Base-by-base conservation (phyloP, 805 yeast genomes). In the Saccharomycopsis fermentans region DNA sequence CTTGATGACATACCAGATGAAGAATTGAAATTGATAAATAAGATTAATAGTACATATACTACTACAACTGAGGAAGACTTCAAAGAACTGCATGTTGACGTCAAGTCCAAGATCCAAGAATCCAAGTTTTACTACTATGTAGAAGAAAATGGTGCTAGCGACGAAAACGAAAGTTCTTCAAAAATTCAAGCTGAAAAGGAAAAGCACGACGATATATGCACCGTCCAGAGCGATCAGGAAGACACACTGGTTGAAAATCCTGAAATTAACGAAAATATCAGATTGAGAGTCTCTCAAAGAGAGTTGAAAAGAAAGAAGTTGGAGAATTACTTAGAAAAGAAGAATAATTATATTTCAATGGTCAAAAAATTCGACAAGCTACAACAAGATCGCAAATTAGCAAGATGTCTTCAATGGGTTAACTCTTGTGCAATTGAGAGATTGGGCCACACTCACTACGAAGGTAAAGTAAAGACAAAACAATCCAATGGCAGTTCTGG, bases 401-500 rank as follows among this genome's bases (percentile, higher is more conserved):
- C 73, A 21, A 69, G 83, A 56, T 81, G 82, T 35, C 66, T 76
- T 2, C 81, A 80, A 58, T 84, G 89, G 88, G 82, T 81, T 27
- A 84, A 84, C 64, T 75, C 81, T 8, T 70, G 75, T 17, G 87
- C 88, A 1, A 63, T 77, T 16, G 84, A 81, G 12, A 67, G 69
- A 47, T 69, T 74, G 16, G 87, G 82, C 4, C 74, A 75, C 60
- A 70, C 77, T 0, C 81, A 83, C 60, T 83, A 80, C 61, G 86
- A 81, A 16, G 87, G 87, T 12, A 55, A 6, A 16, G 48, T 40
- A 55, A 58, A 53, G 35, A 5, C 52, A 40, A 56, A 56, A 24
- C 12, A 37, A 16, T 35, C 32, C 26, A 19, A 35, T 14, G 17
- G 61, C 58, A 35, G 24, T 35, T n/a, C 6, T 29, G 53, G 34